phyloP scores from a whole-genome alignment of 768 basidiomycete genomes.

The Calocybe gangraenosa region DNA sequence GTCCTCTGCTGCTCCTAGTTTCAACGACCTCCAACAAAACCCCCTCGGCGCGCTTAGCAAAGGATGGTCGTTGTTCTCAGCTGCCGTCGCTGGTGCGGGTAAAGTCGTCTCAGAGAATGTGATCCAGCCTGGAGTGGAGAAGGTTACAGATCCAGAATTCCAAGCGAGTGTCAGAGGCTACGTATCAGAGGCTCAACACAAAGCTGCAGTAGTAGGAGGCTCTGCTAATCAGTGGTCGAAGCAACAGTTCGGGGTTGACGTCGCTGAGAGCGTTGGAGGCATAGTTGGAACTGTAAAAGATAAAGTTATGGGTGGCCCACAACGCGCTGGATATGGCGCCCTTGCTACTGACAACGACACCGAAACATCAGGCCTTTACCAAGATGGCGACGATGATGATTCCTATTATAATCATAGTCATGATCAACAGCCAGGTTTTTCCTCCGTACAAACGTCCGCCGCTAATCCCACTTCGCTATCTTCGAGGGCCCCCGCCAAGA shows the following conservation, averaged over 20 bases:
- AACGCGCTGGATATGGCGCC: constrained; percentile 46
- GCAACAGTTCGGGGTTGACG: constrained; percentile 77
- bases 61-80: constrained; percentile 94
- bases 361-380: constrained; percentile 60
- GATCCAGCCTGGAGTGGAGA: constrained; percentile 85
- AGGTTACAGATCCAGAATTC: constrained; percentile 75
- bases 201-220: constrained; percentile 56
- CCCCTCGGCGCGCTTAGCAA: constrained; percentile 84
- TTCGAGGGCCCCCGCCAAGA: constrained; percentile 25
- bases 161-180: constrained; percentile 74
- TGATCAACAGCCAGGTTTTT: constrained; percentile 20
- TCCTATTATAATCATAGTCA: constrained; percentile 52
- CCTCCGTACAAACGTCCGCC: constrained; percentile 14
- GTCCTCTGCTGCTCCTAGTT: constrained; percentile 72
- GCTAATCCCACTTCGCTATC: constrained; percentile 4
- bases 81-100: constrained; percentile 76
- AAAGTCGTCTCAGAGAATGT: constrained; percentile 80
- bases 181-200: constrained; percentile 62
- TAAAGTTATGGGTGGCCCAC: constrained; percentile 44
- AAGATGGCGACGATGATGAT: constrained; percentile 64
- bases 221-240: constrained; percentile 77
- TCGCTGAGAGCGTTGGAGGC: constrained; percentile 71
- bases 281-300: constrained; percentile 65
- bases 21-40: constrained; percentile 82
- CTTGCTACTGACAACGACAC: constrained; percentile 41